Conservation (phyloP, 2,329 filamentous ascomycete species). For the Aspergillus tubingensis region DNA sequence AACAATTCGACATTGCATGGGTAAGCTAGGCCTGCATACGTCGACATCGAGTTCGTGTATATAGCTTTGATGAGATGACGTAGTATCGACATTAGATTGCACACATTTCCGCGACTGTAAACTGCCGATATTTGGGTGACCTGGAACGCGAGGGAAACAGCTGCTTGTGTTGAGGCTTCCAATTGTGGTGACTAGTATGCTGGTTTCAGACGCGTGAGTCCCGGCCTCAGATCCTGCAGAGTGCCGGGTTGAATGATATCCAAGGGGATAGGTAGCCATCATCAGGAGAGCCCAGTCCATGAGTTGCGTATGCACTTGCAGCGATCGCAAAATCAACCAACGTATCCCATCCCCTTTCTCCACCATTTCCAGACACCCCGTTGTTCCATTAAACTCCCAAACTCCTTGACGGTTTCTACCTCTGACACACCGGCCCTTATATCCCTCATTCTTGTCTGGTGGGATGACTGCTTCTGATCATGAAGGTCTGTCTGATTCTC, state of each 20-base stretch:
- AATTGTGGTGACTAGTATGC: too few relatives aligned
- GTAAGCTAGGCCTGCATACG: background rate
- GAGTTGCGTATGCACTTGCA: too few relatives aligned
- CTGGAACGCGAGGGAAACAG: too few relatives aligned
- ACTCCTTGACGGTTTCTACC: conserved; percentile 64
- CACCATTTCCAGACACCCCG: conserved; percentile 66
- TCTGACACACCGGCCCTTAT: conserved; percentile 52
- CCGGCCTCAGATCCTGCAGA: too few relatives aligned
- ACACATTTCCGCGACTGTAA: background rate
- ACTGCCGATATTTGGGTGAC: background rate
- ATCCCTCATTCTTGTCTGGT: background rate
- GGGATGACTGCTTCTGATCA: background rate
- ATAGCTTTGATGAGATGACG: too few relatives aligned
- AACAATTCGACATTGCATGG: background rate
- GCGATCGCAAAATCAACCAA: conserved; percentile 11
- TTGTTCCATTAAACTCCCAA: conserved; percentile 62
- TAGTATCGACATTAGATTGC: background rate
- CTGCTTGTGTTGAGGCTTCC: background rate
- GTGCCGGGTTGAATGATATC: too few relatives aligned
- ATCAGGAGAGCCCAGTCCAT: too few relatives aligned
- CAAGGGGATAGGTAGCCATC: too few relatives aligned
- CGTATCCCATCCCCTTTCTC: conserved; percentile 65
- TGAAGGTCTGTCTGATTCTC: conserved; percentile 9
- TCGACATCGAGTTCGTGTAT: background rate
- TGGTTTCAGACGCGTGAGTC: too few relatives aligned